Base-by-base conservation (phyloP, 495 filamentous ascomycete genomes). In the Penicillium manginii region DNA sequence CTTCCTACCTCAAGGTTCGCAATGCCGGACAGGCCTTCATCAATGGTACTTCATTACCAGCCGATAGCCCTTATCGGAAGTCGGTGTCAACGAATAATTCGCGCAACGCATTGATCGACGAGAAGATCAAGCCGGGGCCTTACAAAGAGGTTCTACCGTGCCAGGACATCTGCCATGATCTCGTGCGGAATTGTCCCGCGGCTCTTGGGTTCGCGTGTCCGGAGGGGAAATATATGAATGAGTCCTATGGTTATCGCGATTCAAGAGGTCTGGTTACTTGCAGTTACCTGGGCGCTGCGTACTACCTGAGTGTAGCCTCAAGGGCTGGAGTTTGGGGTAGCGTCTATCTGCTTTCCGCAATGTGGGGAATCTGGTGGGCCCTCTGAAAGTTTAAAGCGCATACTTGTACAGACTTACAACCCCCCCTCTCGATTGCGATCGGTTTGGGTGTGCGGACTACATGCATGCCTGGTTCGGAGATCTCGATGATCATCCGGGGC, bases 91-190 rank as follows among this genome's bases (percentile, higher is more conserved):
- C 66, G 39, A 87, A 79, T 39, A 65, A 67, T 14, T 89, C 87
- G 17, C 81, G 93, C 5, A 96, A 90, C 60, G 61, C 80, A 4
- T 62, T 80, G 33, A 96, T 98, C 61, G 92, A 97, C 66, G 50
- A 70, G 2, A 42, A 71, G 0, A 84, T 98, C 61, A 64, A 80
- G 50, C 94, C 94, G 0, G 94, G 96, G 0, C 93, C 94, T 0
- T 97, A 98, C 72, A 96, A 92, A 68, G 94, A 99, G 74, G 65
- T 98, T 26, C 77, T 97, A 33, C 94, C 94, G 0, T 96, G 92
- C 66, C 78, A 87, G 51, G 85, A 92, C 60, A 73, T 96, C 40
- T 99, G 94, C 73, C 91, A 92, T 68, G 81, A 84, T 18, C 76
- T 98, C 2, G 89, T 96, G 18, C 85, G 86, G 72, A 89, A 81